Evolutionary conservation across 164 flowering plant genomes (phyloP).

Genomic region (Dillenia suffruticosa): DNA sequence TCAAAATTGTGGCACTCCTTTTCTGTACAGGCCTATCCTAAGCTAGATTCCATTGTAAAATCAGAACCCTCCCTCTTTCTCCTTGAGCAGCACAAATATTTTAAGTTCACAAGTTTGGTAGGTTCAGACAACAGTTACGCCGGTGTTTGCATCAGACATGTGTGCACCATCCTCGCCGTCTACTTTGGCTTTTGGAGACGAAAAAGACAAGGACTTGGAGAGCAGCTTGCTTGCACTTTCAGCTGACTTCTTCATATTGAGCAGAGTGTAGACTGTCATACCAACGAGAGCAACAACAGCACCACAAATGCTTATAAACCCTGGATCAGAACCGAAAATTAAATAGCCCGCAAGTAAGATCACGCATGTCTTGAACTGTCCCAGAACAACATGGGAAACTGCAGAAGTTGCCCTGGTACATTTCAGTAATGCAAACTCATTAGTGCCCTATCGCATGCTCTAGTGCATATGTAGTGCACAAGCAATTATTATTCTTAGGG

Average conservation of each 20-base stretch:
- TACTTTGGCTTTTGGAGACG: constrained; percentile 26
- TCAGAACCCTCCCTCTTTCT: no score
- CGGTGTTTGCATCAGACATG: constrained; percentile 12
- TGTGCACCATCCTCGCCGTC: constrained; percentile 8
- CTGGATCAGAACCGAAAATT: constrained; percentile 67
- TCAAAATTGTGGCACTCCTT: no score
- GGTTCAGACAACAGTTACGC: constrained; percentile 12
- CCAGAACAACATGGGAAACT: constrained; percentile 76
- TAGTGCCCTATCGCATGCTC: no score
- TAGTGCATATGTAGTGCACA: background rate
- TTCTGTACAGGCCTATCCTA: no score
- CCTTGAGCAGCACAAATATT: no score
- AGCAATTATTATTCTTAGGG: background rate
- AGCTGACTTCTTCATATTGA: constrained; percentile 35
- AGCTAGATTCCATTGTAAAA: no score
- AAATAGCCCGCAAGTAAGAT: constrained; percentile 68
- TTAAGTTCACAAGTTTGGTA: no score
- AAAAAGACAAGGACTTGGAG: constrained; percentile 21
- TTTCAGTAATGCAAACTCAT: no score
- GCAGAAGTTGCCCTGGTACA: constrained; percentile 86
- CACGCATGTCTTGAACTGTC: constrained; percentile 86
- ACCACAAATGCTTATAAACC: constrained; percentile 61
- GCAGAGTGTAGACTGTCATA: constrained; percentile 66
- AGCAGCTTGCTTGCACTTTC: constrained; percentile 27
- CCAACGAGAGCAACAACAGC: constrained; percentile 68